Conservation (phyloP, 768 basidiomycete genomes). For the Trametes cingulata region DNA sequence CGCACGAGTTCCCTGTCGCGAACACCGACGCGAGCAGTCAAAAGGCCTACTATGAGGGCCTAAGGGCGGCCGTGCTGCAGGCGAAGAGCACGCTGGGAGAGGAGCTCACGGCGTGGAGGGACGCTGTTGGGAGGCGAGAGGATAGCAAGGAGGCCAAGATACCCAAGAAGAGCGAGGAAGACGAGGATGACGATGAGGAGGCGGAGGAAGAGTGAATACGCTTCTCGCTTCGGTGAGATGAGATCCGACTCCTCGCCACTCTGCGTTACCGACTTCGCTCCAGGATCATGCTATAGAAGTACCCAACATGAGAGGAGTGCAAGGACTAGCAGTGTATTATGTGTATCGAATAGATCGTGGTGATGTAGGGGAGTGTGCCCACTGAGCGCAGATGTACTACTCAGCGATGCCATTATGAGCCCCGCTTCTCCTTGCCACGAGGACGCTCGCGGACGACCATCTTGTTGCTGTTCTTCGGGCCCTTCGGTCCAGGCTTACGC, state of each 20-base stretch:
- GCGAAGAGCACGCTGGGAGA: conserved; percentile 60
- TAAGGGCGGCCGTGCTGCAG: conserved; percentile 49
- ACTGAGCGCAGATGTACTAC: neutral
- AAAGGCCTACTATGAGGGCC: conserved; percentile 49
- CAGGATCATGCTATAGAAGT: neutral
- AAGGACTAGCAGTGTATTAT: conserved; percentile 21
- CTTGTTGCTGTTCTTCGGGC: conserved; percentile 88
- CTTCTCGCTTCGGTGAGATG: neutral
- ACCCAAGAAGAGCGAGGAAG: conserved; percentile 40
- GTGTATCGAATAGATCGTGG: conserved; percentile 7
- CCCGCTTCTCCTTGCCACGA: conserved; percentile 59
- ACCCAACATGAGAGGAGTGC: neutral
- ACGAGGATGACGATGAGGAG: conserved; percentile 48
- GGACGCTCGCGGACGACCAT: conserved; percentile 87
- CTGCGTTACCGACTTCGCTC: neutral
- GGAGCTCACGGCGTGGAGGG: conserved; percentile 74
- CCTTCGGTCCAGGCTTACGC: conserved; percentile 88
- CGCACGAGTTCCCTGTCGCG: conserved; percentile 29
- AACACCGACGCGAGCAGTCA: conserved; percentile 19
- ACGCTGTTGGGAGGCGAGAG: conserved; percentile 68
- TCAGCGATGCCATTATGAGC: conserved; percentile 7
- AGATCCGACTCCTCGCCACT: neutral
- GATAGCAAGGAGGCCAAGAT: conserved; percentile 56
- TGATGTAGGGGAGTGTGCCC: conserved; percentile 1
- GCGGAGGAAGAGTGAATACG: neutral